Evolutionary conservation across 108 stramenopile genomes (phyloP), one percentile per base, ranked within the genome.

Genomic region (Nitzschia putrida): DNA sequence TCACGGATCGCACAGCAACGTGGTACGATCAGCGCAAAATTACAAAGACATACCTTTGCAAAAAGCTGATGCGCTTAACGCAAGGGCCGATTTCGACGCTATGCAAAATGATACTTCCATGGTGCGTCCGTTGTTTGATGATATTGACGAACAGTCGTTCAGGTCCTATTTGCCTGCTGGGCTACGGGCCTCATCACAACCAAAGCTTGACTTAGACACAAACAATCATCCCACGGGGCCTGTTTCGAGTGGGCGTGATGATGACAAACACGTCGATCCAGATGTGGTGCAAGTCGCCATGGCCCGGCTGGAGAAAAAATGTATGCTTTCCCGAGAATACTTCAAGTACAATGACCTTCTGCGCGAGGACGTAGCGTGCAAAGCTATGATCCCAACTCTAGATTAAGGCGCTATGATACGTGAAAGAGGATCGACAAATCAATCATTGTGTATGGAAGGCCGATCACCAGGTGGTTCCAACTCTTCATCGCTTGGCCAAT

Each of bases 401-500:
- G 18, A 49, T 49, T 16, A 18, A 49, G 1, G 6, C 6, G 47
- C n/a, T 49, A 49, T 6, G 44, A 44, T 18, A 49, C 47, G 2
- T 4, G 47, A 49, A 49, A 49, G 18, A 3, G 47, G 14, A 49
- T 18, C 1, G 47, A 49, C 14, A 18, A 49, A 18, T 49, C n/a
- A 49, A 49, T 49, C 47, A 49, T 16, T 16, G 18, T 1, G 47
- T 6, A 49, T 18, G 47, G 2, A 2, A 49, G 47, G 6, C 2
- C 14, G 47, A 49, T 49, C 47, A 49, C 18, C n/a, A 44, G 13
- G 44, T 16, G 18, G 18, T 16, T 18, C n/a, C 14, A 16, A 6
- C 7, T 66, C 65, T 66, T 66, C 65, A 34, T 66, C 65, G 38
- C 65, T 66, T 11, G 65, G 65, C 65, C 65, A 66, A 53, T 53